Conservation (phyloP, 1,284 basidiomycete genomes). For the Butyriboletus pseudospeciosus region DNA sequence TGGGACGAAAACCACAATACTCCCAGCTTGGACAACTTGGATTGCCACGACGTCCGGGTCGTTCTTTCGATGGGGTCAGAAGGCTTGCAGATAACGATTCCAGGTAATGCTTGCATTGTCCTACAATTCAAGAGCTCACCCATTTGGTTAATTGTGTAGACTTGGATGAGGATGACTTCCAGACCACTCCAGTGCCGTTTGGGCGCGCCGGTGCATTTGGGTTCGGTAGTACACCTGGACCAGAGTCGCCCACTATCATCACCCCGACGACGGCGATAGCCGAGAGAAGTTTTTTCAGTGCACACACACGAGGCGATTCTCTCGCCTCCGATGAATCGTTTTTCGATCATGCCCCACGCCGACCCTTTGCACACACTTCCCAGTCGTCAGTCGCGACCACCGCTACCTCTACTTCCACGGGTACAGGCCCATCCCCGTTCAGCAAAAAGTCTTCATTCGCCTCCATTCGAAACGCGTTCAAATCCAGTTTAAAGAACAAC, state of each 20-base stretch:
- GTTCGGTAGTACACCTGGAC: conserved; percentile 44
- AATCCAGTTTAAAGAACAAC: conserved; percentile 54
- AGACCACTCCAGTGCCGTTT: conserved; percentile 60
- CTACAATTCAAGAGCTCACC: not conserved
- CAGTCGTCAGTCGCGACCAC: conserved; percentile 63
- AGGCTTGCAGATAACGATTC: conserved; percentile 75
- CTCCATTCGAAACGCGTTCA: conserved; percentile 86
- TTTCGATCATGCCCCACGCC: conserved; percentile 53
- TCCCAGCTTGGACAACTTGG: not conserved
- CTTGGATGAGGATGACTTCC: conserved; percentile 69
- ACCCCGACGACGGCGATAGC: conserved; percentile 46
- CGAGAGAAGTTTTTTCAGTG: conserved; percentile 57
- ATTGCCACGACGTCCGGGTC: not conserved
- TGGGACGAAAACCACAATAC: not conserved
- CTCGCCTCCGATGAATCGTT: conserved; percentile 62
- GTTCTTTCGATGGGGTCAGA: conserved; percentile 42
- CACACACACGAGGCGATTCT: conserved; percentile 70
- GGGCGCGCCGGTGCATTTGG: conserved; percentile 48
- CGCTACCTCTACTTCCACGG: conserved; percentile 23
- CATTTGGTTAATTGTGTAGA: conserved; percentile 37
- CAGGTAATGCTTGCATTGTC: conserved; percentile 44
- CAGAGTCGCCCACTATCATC: conserved; percentile 60
- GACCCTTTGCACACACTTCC: conserved; percentile 61
- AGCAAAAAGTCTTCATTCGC: conserved; percentile 83
- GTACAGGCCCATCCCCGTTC: conserved; percentile 45